Evolutionary conservation across 257 asterid genomes (phyloP).

Genomic region (Handroanthus guayacan): DNA sequence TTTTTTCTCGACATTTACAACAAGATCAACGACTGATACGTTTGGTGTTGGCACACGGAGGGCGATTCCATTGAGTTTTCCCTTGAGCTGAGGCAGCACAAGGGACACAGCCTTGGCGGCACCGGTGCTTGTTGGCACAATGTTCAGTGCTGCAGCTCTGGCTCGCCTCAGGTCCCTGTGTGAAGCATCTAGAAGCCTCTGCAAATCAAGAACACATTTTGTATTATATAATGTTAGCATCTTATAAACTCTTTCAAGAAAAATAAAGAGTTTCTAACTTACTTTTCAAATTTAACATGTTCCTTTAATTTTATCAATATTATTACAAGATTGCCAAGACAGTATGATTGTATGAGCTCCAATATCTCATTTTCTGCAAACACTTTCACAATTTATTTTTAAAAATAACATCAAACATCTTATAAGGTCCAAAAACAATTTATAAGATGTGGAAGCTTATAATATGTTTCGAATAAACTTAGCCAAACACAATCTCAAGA

Average conservation of each 20-base stretch:
- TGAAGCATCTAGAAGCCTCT: slow-evolving; percentile 95
- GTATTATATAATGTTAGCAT: too few relatives aligned
- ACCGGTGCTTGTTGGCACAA: slow-evolving; percentile 94
- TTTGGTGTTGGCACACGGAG: slow-evolving; percentile 97
- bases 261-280: background rate
- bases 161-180: slow-evolving; percentile 93
- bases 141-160: slow-evolving; percentile 92
- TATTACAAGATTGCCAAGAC: too few relatives aligned
- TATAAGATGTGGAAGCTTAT: too few relatives aligned
- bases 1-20: slow-evolving; percentile 80
- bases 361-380: too few relatives aligned
- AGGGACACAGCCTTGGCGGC: slow-evolving; percentile 97
- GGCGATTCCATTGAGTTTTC: slow-evolving; percentile 91
- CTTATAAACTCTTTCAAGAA: background rate
- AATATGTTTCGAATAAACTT: background rate
- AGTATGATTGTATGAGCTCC: too few relatives aligned
- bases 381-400: too few relatives aligned
- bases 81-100: slow-evolving; percentile 93
- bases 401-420: too few relatives aligned
- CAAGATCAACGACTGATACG: slow-evolving; percentile 93
- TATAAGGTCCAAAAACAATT: background rate
- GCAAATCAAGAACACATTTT: slow-evolving; percentile 3
- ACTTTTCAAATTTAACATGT: background rate
- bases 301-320: too few relatives aligned
- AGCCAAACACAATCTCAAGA: background rate